Conservation (phyloP, 257 asterid genomes). For the Lycium barbarum region DNA sequence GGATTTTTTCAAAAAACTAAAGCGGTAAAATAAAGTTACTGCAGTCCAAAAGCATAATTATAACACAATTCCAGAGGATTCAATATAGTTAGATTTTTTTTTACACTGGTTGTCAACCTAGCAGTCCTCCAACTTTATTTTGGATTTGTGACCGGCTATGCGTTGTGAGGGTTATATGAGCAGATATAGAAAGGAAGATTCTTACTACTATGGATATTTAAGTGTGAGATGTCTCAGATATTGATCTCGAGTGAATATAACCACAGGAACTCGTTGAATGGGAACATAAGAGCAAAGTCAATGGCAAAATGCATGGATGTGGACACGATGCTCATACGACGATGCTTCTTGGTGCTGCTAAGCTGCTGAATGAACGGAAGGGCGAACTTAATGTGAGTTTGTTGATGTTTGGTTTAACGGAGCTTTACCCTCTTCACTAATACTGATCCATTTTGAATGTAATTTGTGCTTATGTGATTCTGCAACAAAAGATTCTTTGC, state of each 20-base stretch:
- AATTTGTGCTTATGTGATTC: neutral
- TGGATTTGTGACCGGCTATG: neutral
- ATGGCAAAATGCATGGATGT: conserved; percentile 91
- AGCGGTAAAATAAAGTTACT: too few species aligned
- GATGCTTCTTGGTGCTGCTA: conserved; percentile 96
- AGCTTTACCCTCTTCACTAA: neutral
- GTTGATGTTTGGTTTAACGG: neutral
- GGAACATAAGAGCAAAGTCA: conserved; percentile 88
- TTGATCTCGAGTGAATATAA: conserved; percentile 21
- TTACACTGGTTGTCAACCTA: neutral
- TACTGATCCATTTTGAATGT: conserved; percentile 9
- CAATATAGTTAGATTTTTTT: neutral
- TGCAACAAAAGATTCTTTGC: neutral
- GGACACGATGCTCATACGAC: conserved; percentile 96
- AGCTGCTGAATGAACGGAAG: conserved; percentile 70
- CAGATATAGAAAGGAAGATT: neutral
- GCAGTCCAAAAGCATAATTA: too few species aligned
- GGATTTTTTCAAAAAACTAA: too few species aligned
- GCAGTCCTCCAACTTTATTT: neutral
- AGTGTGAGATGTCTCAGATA: neutral
- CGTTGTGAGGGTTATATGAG: neutral
- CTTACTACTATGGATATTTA: neutral
- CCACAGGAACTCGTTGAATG: conserved; percentile 81
- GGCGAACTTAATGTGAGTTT: conserved; percentile 66
- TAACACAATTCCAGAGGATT: neutral